Conservation (phyloP, 1,284 basidiomycete genomes). For the Pseudozyma flocculosa region DNA sequence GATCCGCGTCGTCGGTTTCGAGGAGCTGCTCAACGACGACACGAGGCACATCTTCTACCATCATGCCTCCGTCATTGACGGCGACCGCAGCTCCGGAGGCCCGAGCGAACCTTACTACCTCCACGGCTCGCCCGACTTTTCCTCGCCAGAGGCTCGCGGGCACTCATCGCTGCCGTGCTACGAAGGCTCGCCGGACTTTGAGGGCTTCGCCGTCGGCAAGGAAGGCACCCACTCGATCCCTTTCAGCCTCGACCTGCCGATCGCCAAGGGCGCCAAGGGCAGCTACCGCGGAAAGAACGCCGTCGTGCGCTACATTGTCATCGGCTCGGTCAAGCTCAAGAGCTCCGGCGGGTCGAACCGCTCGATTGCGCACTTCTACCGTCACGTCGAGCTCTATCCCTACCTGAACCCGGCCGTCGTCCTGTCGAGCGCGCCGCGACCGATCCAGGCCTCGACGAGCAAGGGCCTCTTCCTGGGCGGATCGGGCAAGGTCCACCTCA, state of each 20-base stretch:
- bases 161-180: constrained; percentile 62
- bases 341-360: constrained; percentile 63
- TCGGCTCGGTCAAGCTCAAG: constrained; percentile 80
- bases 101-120: constrained; percentile 52
- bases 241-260: constrained; percentile 75
- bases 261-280: constrained; percentile 74
- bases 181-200: constrained; percentile 63
- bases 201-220: constrained; percentile 67
- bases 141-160: constrained; percentile 60
- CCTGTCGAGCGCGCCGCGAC: constrained; percentile 68
- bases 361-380: constrained; percentile 89
- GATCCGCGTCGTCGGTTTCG: constrained; percentile 82
- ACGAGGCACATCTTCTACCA: constrained; percentile 84
- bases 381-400: constrained; percentile 79
- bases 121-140: constrained; percentile 46
- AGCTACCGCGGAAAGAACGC: constrained; percentile 66
- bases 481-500: constrained; percentile 71
- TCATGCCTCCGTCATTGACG: constrained; percentile 66
- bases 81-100: constrained; percentile 42
- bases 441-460: constrained; percentile 67
- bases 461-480: constrained; percentile 67
- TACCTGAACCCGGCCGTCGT: constrained; percentile 69
- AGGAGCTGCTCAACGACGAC: constrained; percentile 67
- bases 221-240: constrained; percentile 71
- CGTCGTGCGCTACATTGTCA: constrained; percentile 78